Evolutionary conservation across 805 yeast species (phyloP).

Genomic region (Nadsonia fulvescens): DNA sequence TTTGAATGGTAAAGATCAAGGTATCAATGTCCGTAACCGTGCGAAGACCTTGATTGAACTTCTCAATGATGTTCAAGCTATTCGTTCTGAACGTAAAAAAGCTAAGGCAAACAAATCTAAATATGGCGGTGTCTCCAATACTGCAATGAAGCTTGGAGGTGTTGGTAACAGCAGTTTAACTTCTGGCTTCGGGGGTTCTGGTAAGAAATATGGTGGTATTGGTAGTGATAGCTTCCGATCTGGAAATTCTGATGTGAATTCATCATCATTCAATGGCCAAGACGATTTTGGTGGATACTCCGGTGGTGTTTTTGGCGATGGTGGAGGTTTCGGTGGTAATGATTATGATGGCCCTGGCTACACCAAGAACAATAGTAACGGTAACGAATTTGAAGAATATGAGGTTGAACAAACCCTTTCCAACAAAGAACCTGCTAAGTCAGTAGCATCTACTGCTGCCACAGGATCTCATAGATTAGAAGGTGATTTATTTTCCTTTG

Average conservation of each 20-base stretch:
- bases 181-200: slow-evolving; percentile 17
- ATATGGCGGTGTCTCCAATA: slow-evolving; percentile 53
- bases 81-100: slow-evolving; percentile 74
- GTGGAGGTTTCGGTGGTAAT: slow-evolving; percentile 22
- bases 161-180: slow-evolving; percentile 15
- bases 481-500: too few species aligned
- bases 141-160: slow-evolving; percentile 16
- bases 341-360: slow-evolving; percentile 17
- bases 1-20: slow-evolving; percentile 88
- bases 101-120: slow-evolving; percentile 76
- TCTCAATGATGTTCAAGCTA: slow-evolving; percentile 55
- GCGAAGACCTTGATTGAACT: slow-evolving; percentile 58
- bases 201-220: slow-evolving; percentile 20
- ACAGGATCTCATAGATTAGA: too few species aligned
- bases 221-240: slow-evolving; percentile 17
- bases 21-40: slow-evolving; percentile 83
- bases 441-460: too few species aligned
- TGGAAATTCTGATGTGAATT: slow-evolving; percentile 11
- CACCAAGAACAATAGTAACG: slow-evolving; percentile 12
- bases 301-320: slow-evolving; percentile 23
- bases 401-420: slow-evolving; percentile 14
- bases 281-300: slow-evolving; percentile 16
- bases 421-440: too few species aligned
- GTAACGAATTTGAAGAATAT: slow-evolving; percentile 23
- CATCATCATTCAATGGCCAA: slow-evolving; percentile 6